Evolutionary conservation across 2,329 filamentous ascomycete genomes (phyloP).

Genomic region (Clonostachys rhizophaga): DNA sequence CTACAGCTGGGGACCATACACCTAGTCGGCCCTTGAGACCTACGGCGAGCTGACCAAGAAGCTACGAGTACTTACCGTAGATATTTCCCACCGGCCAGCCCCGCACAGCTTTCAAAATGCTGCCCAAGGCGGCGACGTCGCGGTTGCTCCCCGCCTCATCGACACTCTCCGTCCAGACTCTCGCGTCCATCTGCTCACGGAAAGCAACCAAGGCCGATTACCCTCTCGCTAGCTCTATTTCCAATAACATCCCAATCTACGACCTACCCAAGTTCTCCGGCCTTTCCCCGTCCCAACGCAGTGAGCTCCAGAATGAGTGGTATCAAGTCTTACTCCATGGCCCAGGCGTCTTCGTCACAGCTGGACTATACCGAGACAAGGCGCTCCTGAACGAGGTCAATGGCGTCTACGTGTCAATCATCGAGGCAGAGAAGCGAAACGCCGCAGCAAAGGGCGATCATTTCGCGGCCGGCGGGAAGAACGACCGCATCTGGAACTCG

Average conservation of each 20-base stretch:
- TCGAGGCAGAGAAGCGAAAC: constrained; percentile 31
- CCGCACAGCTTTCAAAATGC: neutral
- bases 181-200: constrained; percentile 37
- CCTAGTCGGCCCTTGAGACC: no score
- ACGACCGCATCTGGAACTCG: constrained; percentile 62
- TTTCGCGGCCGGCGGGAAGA: constrained; percentile 50
- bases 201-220: constrained; percentile 30
- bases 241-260: constrained; percentile 53
- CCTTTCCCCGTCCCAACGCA: constrained; percentile 9
- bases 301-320: constrained; percentile 54
- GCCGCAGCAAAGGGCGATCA: constrained; percentile 47
- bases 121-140: neutral
- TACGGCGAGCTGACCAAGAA: no score
- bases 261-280: constrained; percentile 29
- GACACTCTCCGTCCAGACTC: constrained; percentile 31
- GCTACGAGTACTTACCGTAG: no score
- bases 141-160: constrained; percentile 15
- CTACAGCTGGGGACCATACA: no score
- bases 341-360: constrained; percentile 55
- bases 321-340: constrained; percentile 51
- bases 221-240: constrained; percentile 36
- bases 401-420: constrained; percentile 39
- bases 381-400: constrained; percentile 39
- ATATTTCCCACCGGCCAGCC: no score
- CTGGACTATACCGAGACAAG: constrained; percentile 40